Percentiles rank a stretch among this genome's conserved stretches.
Conservation (phyloP, 129 eudicot genomes). For the Cynara cardunculus region DNA sequence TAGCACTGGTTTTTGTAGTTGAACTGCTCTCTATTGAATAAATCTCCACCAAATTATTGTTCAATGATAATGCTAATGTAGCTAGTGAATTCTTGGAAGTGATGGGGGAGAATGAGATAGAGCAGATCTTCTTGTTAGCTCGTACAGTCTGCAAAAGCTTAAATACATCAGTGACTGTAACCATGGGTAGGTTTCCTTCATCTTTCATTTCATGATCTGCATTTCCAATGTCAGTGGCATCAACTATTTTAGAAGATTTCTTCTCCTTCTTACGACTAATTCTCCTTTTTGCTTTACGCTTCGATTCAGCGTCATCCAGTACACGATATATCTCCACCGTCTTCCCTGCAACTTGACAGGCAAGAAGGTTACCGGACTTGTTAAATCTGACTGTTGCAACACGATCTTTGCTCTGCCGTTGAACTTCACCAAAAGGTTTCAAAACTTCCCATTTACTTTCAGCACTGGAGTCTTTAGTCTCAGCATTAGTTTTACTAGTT, state of each 20-base stretch:
- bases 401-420: slow-evolving; percentile 77
- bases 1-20: slow-evolving; percentile 40
- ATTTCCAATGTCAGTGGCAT: slow-evolving; percentile 46
- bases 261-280: slow-evolving; percentile 71
- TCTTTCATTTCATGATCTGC: slow-evolving; percentile 31
- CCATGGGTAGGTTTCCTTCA: slow-evolving; percentile 26
- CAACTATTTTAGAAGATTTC: slow-evolving; percentile 53
- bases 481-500: slow-evolving; percentile 18
- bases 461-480: slow-evolving; percentile 23
- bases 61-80: slow-evolving; percentile 75
- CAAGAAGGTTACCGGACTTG: slow-evolving; percentile 74
- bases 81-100: slow-evolving; percentile 63
- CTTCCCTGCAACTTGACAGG: slow-evolving; percentile 93
- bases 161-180: slow-evolving; percentile 79
- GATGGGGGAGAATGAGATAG: slow-evolving; percentile 72
- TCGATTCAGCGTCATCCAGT: slow-evolving; percentile 80
- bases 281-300: slow-evolving; percentile 91
- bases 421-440: slow-evolving; percentile 87
- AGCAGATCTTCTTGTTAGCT: slow-evolving; percentile 79
- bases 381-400: slow-evolving; percentile 78
- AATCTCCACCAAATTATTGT: slow-evolving; percentile 70
- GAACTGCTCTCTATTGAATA: slow-evolving; percentile 60
- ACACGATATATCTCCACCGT: slow-evolving; percentile 82
- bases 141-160: slow-evolving; percentile 74
- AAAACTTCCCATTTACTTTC: slow-evolving; percentile 84